Conservation (phyloP, 2,329 filamentous ascomycete genomes). For the Pseudogymnoascus sp. region DNA sequence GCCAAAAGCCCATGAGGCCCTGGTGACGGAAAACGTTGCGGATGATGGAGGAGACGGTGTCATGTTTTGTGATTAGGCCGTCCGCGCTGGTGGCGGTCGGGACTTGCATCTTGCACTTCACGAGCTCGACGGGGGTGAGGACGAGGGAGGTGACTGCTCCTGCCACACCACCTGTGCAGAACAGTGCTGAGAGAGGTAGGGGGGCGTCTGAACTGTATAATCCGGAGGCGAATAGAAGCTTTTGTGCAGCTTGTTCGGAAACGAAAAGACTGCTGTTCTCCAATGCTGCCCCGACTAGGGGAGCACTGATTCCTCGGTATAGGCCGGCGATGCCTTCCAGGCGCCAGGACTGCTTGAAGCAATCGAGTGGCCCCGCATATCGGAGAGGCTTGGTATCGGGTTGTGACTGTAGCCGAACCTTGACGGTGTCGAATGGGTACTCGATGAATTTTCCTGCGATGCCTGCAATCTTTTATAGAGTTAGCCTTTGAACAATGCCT, state of each 20-base stretch:
- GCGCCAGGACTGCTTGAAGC: conserved; percentile 77
- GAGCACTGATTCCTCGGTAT: conserved; percentile 88
- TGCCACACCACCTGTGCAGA: conserved; percentile 74
- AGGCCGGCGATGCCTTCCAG: conserved; percentile 66
- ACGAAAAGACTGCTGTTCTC: conserved; percentile 92
- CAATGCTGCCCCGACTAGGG: conserved; percentile 79
- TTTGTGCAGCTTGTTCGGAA: conserved; percentile 70
- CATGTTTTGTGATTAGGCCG: conserved; percentile 36
- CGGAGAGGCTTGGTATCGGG: conserved; percentile 71
- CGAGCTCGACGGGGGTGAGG: conserved; percentile 88
- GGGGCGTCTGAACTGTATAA: conserved; percentile 44
- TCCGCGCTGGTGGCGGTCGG: conserved; percentile 37
- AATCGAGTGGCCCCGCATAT: conserved; percentile 84
- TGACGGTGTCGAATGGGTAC: conserved; percentile 97
- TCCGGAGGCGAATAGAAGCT: conserved; percentile 49
- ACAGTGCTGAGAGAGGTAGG: conserved; percentile 66
- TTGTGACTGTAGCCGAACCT: conserved; percentile 95
- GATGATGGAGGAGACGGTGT: conserved; percentile 64
- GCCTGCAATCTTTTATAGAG: conserved; percentile 56
- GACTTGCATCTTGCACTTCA: conserved; percentile 98
- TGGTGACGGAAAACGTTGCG: conserved; percentile 72
- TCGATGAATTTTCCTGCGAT: conserved; percentile 93
- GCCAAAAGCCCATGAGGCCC: conserved; percentile 84
- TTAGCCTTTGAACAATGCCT: not conserved
- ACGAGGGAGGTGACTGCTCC: conserved; percentile 85